Percentiles rank a stretch among this genome's conserved stretches.
Evolutionary conservation across 164 flowering plant genomes (phyloP).

Genomic region (Liquidambar formosana): DNA sequence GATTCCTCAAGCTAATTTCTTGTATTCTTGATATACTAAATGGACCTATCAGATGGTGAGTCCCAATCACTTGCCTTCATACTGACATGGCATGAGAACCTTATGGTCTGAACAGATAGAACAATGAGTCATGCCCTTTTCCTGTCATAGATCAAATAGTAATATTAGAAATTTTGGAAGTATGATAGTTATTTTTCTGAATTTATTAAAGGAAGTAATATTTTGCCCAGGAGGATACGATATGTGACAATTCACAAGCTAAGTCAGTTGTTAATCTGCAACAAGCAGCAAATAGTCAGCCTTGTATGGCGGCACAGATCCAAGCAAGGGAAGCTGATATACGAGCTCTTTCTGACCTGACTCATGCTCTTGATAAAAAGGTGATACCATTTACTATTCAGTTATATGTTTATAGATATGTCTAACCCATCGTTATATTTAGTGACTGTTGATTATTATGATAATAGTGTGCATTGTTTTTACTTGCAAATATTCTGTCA

Average conservation of each 20-base stretch:
- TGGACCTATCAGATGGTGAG: no score
- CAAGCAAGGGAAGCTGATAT: constrained; percentile 36
- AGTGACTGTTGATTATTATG: background rate
- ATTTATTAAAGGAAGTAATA: background rate
- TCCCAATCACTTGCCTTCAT: no score
- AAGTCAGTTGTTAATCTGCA: constrained; percentile 19
- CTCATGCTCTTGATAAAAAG: constrained; percentile 42
- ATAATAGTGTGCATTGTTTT: background rate
- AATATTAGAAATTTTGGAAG: background rate
- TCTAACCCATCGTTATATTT: background rate
- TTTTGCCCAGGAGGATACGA: constrained; percentile 18
- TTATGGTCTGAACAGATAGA: no score
- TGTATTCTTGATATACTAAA: no score
- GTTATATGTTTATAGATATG: constrained; percentile 1
- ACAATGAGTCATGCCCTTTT: no score
- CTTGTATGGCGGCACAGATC: constrained; percentile 7
- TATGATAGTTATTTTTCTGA: background rate
- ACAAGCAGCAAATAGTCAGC: constrained; percentile 15
- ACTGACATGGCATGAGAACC: no score
- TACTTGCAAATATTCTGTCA: background rate
- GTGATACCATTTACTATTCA: constrained; percentile 14
- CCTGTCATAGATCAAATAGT: no score
- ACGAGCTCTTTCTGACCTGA: constrained; percentile 26
- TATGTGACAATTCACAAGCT: constrained; percentile 13
- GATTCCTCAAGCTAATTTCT: no score